Evolutionary conservation across 805 yeast genomes (phyloP).

Genomic region (Myxozyma lipomycoides): DNA sequence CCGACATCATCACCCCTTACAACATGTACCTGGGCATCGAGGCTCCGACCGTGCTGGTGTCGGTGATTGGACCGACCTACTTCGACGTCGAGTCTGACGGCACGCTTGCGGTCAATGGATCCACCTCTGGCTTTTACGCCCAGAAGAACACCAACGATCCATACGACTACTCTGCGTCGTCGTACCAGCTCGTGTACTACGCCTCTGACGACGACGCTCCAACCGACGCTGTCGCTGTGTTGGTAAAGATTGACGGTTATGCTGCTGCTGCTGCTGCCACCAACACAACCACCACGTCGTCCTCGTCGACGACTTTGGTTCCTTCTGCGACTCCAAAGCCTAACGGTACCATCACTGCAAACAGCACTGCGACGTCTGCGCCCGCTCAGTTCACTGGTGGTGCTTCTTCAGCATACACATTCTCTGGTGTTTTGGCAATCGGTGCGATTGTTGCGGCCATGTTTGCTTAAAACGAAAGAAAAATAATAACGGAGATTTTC

Average conservation of each 20-base stretch:
- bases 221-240: conserved; percentile 29
- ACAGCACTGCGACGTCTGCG: neutral
- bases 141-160: conserved; percentile 46
- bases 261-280: neutral
- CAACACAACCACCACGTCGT: neutral
- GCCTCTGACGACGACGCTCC: conserved; percentile 31
- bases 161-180: conserved; percentile 39
- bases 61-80: conserved; percentile 5
- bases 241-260: conserved; percentile 9
- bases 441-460: neutral
- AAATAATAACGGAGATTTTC: no score
- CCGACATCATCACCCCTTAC: conserved; percentile 1
- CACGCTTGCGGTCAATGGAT: conserved; percentile 36
- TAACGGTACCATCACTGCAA: neutral
- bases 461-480: neutral
- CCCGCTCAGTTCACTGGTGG: conserved; percentile 2
- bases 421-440: neutral
- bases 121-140: conserved; percentile 41
- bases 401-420: neutral
- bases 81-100: conserved; percentile 26
- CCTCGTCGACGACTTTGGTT: neutral
- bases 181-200: conserved; percentile 35
- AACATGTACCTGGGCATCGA: conserved; percentile 5
- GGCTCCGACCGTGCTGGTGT: conserved; percentile 4
- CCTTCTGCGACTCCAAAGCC: neutral